phyloP scores from a whole-genome alignment of 208 protist genomes.

The Acanthamoeba sp. region DNA sequence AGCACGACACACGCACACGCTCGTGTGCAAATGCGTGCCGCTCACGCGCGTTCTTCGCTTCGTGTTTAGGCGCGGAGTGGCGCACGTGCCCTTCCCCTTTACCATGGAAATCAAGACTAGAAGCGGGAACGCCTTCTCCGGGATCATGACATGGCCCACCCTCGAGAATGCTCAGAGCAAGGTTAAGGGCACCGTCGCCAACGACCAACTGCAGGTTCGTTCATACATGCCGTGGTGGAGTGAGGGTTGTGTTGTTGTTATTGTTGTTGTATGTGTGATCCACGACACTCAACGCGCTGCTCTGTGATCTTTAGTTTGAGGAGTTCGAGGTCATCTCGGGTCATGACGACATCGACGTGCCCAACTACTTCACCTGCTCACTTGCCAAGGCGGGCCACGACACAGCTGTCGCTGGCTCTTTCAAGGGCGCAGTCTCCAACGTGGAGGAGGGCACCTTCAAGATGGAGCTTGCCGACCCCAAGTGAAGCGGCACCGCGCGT shows the following conservation, averaged over 20 bases:
- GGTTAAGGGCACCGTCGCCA: conserved; percentile 49
- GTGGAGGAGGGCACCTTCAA: conserved; percentile 37
- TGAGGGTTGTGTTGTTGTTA: too few species aligned
- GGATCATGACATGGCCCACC: conserved; percentile 8
- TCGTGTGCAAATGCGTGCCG: background rate
- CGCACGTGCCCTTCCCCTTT: conserved; percentile 50
- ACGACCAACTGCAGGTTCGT: conserved; percentile 15
- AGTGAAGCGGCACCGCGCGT: background rate
- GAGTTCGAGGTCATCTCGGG: conserved; percentile 54
- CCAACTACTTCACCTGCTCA: conserved; percentile 47
- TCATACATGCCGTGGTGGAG: background rate
- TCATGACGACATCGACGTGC: conserved; percentile 21
- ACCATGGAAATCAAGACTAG: background rate
- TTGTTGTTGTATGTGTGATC: background rate
- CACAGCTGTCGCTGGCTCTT: background rate
- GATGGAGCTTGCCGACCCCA: background rate
- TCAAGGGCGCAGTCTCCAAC: background rate
- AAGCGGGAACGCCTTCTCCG: conserved; percentile 34
- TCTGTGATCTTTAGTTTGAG: conserved; percentile 19
- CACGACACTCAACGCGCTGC: too few species aligned
- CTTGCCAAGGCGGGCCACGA: conserved; percentile 17
- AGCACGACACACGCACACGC: background rate
- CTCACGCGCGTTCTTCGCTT: background rate
- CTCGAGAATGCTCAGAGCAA: conserved; percentile 42
- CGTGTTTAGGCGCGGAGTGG: conserved; percentile 4